A percentile compares a stretch with the other conserved stretches of the same genome.
Evolutionary conservation across 2,329 filamentous ascomycete species (phyloP).

Genomic region (Monosporascus sp.): DNA sequence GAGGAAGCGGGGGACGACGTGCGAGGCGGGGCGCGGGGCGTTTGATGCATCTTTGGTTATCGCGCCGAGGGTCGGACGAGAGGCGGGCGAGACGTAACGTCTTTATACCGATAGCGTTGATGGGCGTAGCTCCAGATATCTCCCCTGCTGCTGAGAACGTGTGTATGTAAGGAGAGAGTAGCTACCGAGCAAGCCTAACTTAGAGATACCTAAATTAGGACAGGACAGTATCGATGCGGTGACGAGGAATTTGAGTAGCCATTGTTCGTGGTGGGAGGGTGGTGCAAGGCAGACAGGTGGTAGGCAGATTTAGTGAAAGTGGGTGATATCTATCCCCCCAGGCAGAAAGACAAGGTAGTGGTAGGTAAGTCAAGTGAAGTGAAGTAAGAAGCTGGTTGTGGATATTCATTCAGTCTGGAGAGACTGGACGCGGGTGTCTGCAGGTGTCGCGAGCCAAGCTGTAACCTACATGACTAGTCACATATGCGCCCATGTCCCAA

Average conservation of each 20-base stretch:
- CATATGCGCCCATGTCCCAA: background rate
- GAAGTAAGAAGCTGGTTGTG: background rate
- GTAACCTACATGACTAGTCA: background rate
- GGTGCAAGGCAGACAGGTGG: background rate
- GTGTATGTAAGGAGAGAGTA: background rate
- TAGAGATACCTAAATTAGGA: background rate
- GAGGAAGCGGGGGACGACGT: conserved; percentile 68
- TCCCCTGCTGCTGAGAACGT: background rate
- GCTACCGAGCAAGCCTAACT: background rate
- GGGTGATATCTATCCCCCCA: background rate
- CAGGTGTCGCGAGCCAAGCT: conserved; percentile 19
- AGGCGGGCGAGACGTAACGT: background rate
- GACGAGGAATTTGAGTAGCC: background rate
- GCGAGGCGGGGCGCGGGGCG: conserved; percentile 69
- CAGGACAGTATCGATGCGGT: background rate
- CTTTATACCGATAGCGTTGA: background rate
- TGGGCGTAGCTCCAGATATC: background rate
- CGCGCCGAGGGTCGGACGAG: conserved; percentile 5
- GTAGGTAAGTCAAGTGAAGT: background rate
- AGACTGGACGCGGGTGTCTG: conserved; percentile 24
- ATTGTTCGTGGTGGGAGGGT: background rate
- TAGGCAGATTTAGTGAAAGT: background rate
- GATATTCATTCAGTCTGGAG: background rate
- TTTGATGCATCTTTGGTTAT: conserved; percentile 72
- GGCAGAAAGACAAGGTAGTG: background rate